A percentile compares a stretch with the other conserved stretches of the same genome.
Evolutionary conservation across 768 basidiomycete genomes (phyloP).

Genomic region (Leucocoprinus leucothites): DNA sequence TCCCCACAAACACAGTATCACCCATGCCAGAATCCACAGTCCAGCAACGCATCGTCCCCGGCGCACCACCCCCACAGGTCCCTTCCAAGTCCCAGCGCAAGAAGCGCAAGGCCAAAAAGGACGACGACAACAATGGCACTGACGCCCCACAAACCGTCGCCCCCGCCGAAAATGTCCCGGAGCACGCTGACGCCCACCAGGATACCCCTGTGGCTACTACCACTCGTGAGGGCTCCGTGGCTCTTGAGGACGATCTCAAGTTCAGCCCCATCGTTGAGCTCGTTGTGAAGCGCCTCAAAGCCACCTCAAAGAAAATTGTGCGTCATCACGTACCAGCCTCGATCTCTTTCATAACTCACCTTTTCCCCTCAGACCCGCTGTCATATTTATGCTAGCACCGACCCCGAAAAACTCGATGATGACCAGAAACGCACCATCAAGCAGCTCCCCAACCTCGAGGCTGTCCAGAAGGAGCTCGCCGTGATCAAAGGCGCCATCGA

Average conservation of each 20-base stretch:
- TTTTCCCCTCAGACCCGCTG: slow-evolving; percentile 57
- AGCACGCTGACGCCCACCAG: slow-evolving; percentile 43
- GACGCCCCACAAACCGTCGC: slow-evolving; percentile 43
- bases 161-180: slow-evolving; percentile 51
- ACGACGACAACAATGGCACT: slow-evolving; percentile 43
- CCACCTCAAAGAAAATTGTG: slow-evolving; percentile 83
- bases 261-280: slow-evolving; percentile 75
- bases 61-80: slow-evolving; percentile 64
- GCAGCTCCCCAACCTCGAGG: slow-evolving; percentile 74
- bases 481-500: slow-evolving; percentile 85
- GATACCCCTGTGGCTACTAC: slow-evolving; percentile 43
- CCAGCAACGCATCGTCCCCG: slow-evolving; percentile 63
- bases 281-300: slow-evolving; percentile 73
- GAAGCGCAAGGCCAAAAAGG: slow-evolving; percentile 56
- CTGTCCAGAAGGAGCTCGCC: slow-evolving; percentile 74
- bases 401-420: slow-evolving; percentile 75
- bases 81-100: slow-evolving; percentile 69
- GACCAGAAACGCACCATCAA: slow-evolving; percentile 79
- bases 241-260: slow-evolving; percentile 51
- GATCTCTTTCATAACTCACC: slow-evolving; percentile 13
- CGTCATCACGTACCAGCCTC: slow-evolving; percentile 19
- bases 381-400: slow-evolving; percentile 64
- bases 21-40: slow-evolving; percentile 36
- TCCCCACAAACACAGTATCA: background rate
- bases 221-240: slow-evolving; percentile 35